Percentiles rank a stretch among this genome's conserved stretches.
These are phyloP conservation scores for Ceratopteris richardii DNA, from an alignment of 75 land plant species.

Conservation along the genomic window DNA sequence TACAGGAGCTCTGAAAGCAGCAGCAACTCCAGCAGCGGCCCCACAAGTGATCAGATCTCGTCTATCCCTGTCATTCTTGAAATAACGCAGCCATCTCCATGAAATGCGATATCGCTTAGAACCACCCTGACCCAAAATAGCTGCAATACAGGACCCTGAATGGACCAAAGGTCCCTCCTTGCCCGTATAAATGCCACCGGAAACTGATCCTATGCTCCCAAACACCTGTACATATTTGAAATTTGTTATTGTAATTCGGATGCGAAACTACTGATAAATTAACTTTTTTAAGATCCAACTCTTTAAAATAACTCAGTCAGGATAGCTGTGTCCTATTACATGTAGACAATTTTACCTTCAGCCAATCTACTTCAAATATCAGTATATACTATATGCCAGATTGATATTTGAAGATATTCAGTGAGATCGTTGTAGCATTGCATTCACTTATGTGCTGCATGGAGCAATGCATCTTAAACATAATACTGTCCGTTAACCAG, in stretches of 20 bases:
- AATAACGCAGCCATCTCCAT: constrained; percentile 71
- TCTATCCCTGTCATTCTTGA: constrained; percentile 83
- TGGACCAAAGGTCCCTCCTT: constrained; percentile 93
- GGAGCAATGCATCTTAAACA: too few relatives aligned
- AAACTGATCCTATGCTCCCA: constrained; percentile 62
- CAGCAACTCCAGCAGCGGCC: constrained; percentile 88
- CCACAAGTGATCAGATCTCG: constrained; percentile 87
- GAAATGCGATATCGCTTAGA: constrained; percentile 55
- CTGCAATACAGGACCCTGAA: constrained; percentile 77
- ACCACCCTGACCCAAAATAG: constrained; percentile 77
- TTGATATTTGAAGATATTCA: too few relatives aligned
- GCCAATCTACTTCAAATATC: too few relatives aligned
- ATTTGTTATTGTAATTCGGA: background rate
- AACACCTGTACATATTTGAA: constrained; percentile 44
- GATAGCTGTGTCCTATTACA: too few relatives aligned
- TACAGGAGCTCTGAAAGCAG: constrained; percentile 87
- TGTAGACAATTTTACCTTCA: too few relatives aligned
- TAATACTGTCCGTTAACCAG: too few relatives aligned
- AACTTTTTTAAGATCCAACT: too few relatives aligned
- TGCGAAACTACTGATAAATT: too few relatives aligned
- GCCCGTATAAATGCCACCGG: constrained; percentile 65
- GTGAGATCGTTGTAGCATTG: too few relatives aligned
- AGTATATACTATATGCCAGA: too few relatives aligned
- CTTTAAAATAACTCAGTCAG: too few relatives aligned
- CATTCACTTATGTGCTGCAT: too few relatives aligned